Evolutionary conservation across 345 rosid species (phyloP), one percentile per base, ranked within the genome.

Genomic region (Murraya paniculata): DNA sequence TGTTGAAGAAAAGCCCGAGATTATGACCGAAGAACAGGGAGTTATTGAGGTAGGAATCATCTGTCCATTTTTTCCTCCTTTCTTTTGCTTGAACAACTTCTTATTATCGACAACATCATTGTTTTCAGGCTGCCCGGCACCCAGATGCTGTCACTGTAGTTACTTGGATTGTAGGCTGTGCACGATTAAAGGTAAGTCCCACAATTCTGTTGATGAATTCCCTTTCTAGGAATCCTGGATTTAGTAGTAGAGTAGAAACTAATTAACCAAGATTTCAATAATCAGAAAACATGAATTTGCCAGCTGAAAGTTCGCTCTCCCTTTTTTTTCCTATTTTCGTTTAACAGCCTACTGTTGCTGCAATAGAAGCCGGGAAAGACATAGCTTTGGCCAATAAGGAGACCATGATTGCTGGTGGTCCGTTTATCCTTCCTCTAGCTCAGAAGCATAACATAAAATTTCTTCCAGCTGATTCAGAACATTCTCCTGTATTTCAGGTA

Each of bases 391-490:
- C 99, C 80, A 96, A 96, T 82, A 96, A 96, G 85, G 99, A 96
- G 86, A 96, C 99, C 33, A 83, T 96, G 71, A 96, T 94, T 36
- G 97, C 99, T 45, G 99, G 97, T 57, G 98, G 98, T 60, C 99
- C 97, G 45, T 96, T 92, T 83, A 93, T 96, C 81, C 98, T 96
- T 48, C 99, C 98, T 73, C 97, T 94, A 10, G 97, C 98, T 64
- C 94, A 87, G 50, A 92, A 92, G 79, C 87, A 92, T 85, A 92
- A 91, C 16, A 94, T 96, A 30, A 96, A 96, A 81, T 92, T 96
- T 82, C 98, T 96, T 84, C 97, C 98, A 1, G 97, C 99, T 76
- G 99, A 94, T 91, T 96, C 99, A 6, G 99, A 96, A 81, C 99
- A 96, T 86, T 96, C 98, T 77, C 97, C 99, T 58, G 91, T 96